A percentile compares a stretch with the other conserved stretches of the same genome.
phyloP scores from a whole-genome alignment of 2,329 filamentous ascomycete species.

The Thelonectria olida region DNA sequence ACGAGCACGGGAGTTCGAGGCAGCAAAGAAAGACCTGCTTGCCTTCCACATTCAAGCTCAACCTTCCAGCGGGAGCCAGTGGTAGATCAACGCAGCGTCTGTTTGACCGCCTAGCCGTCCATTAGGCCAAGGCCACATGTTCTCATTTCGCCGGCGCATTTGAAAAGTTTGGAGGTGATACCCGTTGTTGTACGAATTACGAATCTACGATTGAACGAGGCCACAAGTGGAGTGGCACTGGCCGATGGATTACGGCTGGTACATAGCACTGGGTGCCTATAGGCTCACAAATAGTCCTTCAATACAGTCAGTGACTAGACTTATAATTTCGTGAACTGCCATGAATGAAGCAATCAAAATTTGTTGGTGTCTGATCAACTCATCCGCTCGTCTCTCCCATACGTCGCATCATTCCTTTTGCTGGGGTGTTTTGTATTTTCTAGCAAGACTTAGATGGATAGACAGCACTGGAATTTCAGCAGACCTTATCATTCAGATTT shows the following conservation, averaged over 20 bases:
- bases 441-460: no score
- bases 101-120: not conserved
- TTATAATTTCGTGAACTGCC: not conserved
- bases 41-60: conserved; percentile 44
- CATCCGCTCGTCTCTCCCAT: not conserved
- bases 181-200: conserved; percentile 34
- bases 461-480: no score
- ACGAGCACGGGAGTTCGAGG: conserved; percentile 53
- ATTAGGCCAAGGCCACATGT: not conserved
- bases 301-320: not conserved
- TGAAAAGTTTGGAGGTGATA: conserved; percentile 30
- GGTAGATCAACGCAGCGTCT: conserved; percentile 13
- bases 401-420: not conserved
- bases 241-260: conserved; percentile 3
- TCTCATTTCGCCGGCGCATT: conserved; percentile 27
- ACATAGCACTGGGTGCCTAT: not conserved
- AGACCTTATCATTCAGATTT: no score
- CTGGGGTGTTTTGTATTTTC: no score
- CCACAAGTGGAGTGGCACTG: conserved; percentile 13
- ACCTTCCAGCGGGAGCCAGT: conserved; percentile 2
- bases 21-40: conserved; percentile 58
- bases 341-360: not conserved
- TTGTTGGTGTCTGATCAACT: not conserved
- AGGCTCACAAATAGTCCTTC: not conserved
- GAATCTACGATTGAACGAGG: conserved; percentile 33